Evolutionary conservation across 148 eudicot species (phyloP), one percentile per base, ranked within the genome.

Genomic region (Diospyros lotus): DNA sequence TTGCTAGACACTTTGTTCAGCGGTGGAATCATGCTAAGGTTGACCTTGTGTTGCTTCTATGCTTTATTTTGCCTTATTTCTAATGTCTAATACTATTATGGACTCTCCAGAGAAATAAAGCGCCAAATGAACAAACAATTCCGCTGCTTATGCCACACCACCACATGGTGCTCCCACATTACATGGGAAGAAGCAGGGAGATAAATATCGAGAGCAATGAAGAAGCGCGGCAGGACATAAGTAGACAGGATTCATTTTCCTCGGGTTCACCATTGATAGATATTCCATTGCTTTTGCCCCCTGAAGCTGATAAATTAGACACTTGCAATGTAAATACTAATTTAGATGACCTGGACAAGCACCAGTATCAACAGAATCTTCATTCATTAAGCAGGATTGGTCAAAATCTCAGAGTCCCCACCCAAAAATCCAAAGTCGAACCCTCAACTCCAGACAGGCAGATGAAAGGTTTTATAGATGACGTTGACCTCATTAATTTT

Each of bases 1-100:
- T 90, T 73, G 98, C 98, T 60, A 87, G 98, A 68, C 98, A 95
- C 80, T 95, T 95, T 83, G 97, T 95, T 82, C 98, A 95, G 80
- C 92, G 98, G 9, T 95, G 98, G 98, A 95, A 95, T 76, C 90
- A 95, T 82, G 98, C 98, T 67, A 95, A 95, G 97, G 98, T 95
- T 78, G 68, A 59, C 63, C 28, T 72, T 63, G 50, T 74, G 11
- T 54, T 46, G 14, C 58, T 56, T 41, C 6, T 40, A 3, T 2
- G 62, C 62, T 9, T 8, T 59, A 58, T 5, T 72, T 50, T 43
- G 28, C 45, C 13, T 44, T 59, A 3, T 59, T 8, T 59, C 51
- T 55, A 42, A 66, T 44, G 54, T 10, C 18, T 55, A 64, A 66
- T 52, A 59, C 72, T 60, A 71, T 56, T 44, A 11, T 62, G 71